Evolutionary conservation across 805 yeast genomes (phyloP).

Genomic region (Cyberlindnera nakhonratchasimensis): DNA sequence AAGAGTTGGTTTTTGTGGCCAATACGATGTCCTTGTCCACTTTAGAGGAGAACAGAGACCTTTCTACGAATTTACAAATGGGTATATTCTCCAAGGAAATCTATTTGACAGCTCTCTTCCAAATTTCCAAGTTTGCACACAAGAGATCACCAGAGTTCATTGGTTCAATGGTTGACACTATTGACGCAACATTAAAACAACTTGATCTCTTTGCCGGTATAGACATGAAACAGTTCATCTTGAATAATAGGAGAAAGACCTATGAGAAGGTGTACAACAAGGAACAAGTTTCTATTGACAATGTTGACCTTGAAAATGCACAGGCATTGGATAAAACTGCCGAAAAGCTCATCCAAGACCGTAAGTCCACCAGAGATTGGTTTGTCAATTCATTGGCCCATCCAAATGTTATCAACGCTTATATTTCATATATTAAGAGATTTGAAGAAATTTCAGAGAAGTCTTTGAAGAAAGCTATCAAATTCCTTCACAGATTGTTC

Average conservation of each 20-base stretch:
- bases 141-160: constrained; percentile 63
- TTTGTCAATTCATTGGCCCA: constrained; percentile 48
- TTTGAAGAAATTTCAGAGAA: constrained; percentile 58
- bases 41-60: constrained; percentile 44
- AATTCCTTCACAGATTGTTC: constrained; percentile 69
- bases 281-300: constrained; percentile 33
- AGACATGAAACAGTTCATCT: constrained; percentile 47
- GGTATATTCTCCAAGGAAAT: constrained; percentile 67
- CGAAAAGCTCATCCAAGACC: constrained; percentile 23
- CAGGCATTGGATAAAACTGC: constrained; percentile 31
- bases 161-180: constrained; percentile 57
- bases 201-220: constrained; percentile 64
- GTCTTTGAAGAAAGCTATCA: constrained; percentile 59
- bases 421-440: constrained; percentile 55
- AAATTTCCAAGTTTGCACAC: constrained; percentile 59
- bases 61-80: constrained; percentile 57
- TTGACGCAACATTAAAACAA: constrained; percentile 60
- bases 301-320: constrained; percentile 30
- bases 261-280: constrained; percentile 24
- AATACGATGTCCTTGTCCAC: constrained; percentile 39
- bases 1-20: constrained; percentile 51
- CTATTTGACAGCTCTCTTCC: constrained; percentile 51
- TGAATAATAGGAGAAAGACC: constrained; percentile 39
- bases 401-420: constrained; percentile 61
- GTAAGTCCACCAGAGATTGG: constrained; percentile 42